Percentiles rank a stretch among this genome's conserved stretches.
phyloP scores from a whole-genome alignment of 23 red algal genomes.

The Chondrus crispus region DNA sequence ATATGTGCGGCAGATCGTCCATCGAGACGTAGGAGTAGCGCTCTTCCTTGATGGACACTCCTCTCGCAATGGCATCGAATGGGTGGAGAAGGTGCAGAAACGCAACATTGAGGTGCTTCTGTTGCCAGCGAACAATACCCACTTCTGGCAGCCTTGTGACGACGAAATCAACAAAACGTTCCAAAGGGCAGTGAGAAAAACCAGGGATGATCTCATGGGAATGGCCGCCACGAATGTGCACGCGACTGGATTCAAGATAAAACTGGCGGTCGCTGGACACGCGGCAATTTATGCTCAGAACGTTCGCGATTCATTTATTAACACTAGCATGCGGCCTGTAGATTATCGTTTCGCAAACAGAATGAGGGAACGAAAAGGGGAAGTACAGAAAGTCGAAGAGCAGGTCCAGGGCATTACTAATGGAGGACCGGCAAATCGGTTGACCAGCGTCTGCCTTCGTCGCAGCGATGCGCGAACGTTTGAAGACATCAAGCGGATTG shows the following conservation, averaged over 20 bases:
- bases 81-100: background rate
- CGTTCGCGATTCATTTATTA: background rate
- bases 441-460: too few species aligned
- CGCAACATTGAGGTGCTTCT: conserved; percentile 11
- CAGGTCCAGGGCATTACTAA: too few species aligned
- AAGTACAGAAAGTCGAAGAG: too few species aligned
- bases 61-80: background rate
- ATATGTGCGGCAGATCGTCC: background rate
- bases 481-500: too few species aligned
- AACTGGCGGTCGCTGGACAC: background rate
- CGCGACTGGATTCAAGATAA: background rate
- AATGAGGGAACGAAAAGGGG: too few species aligned
- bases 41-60: background rate
- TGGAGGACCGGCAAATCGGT: too few species aligned
- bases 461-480: too few species aligned
- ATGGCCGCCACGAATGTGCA: background rate
- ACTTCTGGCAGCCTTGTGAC: conserved; percentile 11
- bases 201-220: background rate
- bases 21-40: background rate
- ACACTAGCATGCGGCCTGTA: background rate
- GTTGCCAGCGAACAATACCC: background rate
- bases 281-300: background rate
- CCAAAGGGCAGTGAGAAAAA: background rate
- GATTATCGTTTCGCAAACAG: conserved; percentile 10
- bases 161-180: background rate